A percentile compares a stretch with the other conserved stretches of the same genome.
Conservation (phyloP, 1,284 basidiomycete species). For the Marasmius sp. region DNA sequence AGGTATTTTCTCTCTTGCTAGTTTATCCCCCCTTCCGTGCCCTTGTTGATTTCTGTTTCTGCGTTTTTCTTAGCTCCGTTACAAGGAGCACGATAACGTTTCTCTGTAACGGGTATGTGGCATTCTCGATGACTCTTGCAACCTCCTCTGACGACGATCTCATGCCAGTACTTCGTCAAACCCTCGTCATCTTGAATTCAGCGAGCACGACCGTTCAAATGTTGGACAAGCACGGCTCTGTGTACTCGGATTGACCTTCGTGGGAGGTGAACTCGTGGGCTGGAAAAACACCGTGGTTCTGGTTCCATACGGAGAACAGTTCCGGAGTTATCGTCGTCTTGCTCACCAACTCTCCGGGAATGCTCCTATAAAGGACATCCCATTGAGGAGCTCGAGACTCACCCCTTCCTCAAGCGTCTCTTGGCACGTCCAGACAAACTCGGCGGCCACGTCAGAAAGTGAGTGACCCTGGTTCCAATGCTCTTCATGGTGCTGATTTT, state of each 20-base stretch:
- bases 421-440: slow-evolving; percentile 9
- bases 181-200: slow-evolving; percentile 26
- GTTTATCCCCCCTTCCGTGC: no score
- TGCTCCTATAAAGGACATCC: slow-evolving; percentile 13
- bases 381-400: slow-evolving; percentile 15
- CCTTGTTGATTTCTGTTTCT: no score
- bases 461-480: background rate
- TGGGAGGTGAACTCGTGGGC: slow-evolving; percentile 20
- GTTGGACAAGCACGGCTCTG: slow-evolving; percentile 23
- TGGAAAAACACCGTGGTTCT: slow-evolving; percentile 20
- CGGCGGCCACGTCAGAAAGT: slow-evolving; percentile 14
- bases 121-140: background rate
- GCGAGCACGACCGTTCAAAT: slow-evolving; percentile 22
- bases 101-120: slow-evolving; percentile 11
- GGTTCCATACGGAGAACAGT: slow-evolving; percentile 34
- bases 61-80: no score
- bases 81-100: no score
- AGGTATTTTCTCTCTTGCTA: no score
- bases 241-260: slow-evolving; percentile 26
- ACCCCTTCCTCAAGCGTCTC: slow-evolving; percentile 10
- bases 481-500: background rate
- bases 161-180: slow-evolving; percentile 18
- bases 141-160: background rate
- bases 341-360: slow-evolving; percentile 33
- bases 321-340: slow-evolving; percentile 42